These are phyloP conservation scores for Neurospora tetraspora DNA, from an alignment of 495 filamentous ascomycete genomes.

Conservation along the genomic window DNA sequence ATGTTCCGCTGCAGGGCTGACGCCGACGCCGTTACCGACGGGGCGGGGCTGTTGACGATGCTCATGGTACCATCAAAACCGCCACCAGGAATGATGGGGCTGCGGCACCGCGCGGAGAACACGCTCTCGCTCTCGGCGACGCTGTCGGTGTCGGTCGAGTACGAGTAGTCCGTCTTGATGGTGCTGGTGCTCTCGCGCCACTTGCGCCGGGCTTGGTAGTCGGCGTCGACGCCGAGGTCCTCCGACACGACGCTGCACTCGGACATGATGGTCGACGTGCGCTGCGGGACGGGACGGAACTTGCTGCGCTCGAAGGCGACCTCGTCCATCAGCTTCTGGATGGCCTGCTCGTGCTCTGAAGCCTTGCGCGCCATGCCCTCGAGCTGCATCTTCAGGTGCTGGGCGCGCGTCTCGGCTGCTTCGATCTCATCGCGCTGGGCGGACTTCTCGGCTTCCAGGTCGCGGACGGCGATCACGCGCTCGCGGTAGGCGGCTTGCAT, in stretches of 20 bases:
- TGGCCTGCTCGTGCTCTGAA: constrained; percentile 51
- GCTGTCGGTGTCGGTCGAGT: constrained; percentile 49
- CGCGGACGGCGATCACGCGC: constrained; percentile 48
- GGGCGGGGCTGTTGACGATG: constrained; percentile 8
- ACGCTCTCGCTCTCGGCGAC: constrained; percentile 45
- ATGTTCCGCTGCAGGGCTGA: background rate
- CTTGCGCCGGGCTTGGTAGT: constrained; percentile 21
- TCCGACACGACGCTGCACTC: constrained; percentile 31
- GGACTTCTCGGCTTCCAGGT: constrained; percentile 50
- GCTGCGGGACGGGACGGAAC: constrained; percentile 15
- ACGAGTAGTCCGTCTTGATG: constrained; percentile 39
- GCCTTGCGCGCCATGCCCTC: constrained; percentile 66
- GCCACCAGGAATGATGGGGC: constrained; percentile 11
- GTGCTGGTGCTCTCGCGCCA: constrained; percentile 45
- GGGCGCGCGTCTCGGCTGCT: constrained; percentile 57
- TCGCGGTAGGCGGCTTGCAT: constrained; percentile 65
- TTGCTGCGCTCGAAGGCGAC: constrained; percentile 47
- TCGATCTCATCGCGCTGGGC: constrained; percentile 63
- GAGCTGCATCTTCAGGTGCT: constrained; percentile 61
- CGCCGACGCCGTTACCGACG: background rate
- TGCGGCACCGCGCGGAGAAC: constrained; percentile 47
- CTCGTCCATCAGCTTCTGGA: constrained; percentile 54
- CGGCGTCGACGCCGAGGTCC: constrained; percentile 45
- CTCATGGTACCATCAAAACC: constrained; percentile 24
- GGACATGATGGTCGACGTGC: constrained; percentile 7